phyloP scores from a whole-genome alignment of 1,284 basidiomycete genomes.

The Puccinia horiana region DNA sequence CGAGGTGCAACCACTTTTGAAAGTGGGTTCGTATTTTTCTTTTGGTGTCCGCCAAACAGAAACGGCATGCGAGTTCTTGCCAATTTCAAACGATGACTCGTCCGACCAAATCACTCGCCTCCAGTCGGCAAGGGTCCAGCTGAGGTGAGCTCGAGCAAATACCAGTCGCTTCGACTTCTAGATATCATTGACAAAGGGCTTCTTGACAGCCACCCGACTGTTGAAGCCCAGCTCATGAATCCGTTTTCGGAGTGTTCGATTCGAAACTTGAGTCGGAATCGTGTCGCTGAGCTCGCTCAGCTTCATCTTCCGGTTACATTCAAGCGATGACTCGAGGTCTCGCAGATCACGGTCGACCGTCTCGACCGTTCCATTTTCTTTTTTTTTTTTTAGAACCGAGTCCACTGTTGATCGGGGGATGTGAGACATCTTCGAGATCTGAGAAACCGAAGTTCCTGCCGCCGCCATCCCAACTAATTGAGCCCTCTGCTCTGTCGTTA shows the following conservation, averaged over 20 bases:
- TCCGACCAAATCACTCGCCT: background rate
- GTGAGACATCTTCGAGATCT: background rate
- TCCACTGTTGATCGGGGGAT: background rate
- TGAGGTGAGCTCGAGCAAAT: background rate
- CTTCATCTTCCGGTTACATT: background rate
- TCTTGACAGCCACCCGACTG: background rate
- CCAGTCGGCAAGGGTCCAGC: background rate
- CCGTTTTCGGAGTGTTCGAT: background rate
- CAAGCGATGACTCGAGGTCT: background rate
- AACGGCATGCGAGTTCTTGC: background rate
- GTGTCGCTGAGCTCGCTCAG: background rate
- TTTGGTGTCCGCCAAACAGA: background rate
- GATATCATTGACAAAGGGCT: background rate
- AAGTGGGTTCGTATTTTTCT: background rate
- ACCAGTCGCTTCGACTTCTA: background rate
- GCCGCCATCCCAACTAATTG: background rate
- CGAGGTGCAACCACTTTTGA: constrained; percentile 1
- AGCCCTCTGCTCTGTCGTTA: background rate
- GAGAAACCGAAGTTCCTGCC: background rate
- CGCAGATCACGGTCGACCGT: background rate
- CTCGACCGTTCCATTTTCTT: background rate
- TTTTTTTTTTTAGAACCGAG: background rate
- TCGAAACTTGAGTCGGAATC: background rate
- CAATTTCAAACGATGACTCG: constrained; percentile 22
- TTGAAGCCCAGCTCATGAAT: background rate